Base-by-base conservation (phyloP, 352 stramenopile genomes). In the Globisporangium paddicum region DNA sequence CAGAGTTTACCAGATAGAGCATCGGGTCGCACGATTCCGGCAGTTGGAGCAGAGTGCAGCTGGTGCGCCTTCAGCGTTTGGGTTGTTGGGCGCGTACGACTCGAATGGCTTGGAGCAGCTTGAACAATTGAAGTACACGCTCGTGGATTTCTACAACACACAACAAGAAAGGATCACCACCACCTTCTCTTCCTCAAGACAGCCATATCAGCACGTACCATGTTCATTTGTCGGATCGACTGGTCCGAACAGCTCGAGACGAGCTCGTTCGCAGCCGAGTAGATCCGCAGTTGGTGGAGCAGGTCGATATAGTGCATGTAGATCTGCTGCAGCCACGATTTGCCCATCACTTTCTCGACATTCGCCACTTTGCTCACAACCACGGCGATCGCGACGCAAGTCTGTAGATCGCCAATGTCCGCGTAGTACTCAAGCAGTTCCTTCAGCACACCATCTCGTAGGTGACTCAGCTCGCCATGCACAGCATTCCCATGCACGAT, bases 261-360 rank as follows among this genome's bases (percentile, higher is more conserved):
- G n/a, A 96, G 62, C 38, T 95, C 77, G 56, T 95, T 95, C 14
- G 89, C 89, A 16, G 85, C 82, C 11, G 86, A 83, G 60, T 92
- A 97, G 50, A 96, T 88, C n/a, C 77, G 85, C 25, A 96, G 58
- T 47, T 94, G 84, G 57, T 96, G 86, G 6, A 94, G 73, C 25
- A 96, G 62, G 58, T 96, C 86, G 51, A 96, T 92, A 62, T 96
- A 96, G 62, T 94, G 85, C 86, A 96, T 96, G 54, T 90, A 92
- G 50, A 90, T 92, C 49, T 96, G 89, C 68, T 97, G 89, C 41
- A 97, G 55, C 84, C 82, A 93, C 30, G 75, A 68, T 54, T 92
- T 93, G 28, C 79, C 81, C 79, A 96, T 92, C 18, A 90, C 58
- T 28, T 91, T 79, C 51, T 95, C 86, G 7, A 96, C 78, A 32